Evolutionary conservation across 768 basidiomycete species (phyloP).

Genomic region (Suillus hirtellus): DNA sequence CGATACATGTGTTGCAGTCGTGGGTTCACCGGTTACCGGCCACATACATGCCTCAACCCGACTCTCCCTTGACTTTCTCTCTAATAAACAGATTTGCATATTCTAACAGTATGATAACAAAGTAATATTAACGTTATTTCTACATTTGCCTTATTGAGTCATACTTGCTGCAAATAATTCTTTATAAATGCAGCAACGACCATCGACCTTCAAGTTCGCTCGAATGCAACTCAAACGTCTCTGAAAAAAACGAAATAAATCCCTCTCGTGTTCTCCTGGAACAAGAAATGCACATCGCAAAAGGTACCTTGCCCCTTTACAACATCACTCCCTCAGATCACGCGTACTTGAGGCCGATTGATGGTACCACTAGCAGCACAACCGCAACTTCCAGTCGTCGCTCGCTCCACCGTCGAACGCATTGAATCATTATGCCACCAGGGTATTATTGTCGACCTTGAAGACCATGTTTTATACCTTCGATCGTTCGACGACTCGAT

Average conservation of each 20-base stretch:
- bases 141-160: background rate
- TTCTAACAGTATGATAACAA: background rate
- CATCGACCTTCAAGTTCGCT: background rate
- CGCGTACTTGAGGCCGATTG: no score
- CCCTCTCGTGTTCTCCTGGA: background rate
- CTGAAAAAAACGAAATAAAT: background rate
- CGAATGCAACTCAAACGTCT: background rate
- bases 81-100: background rate
- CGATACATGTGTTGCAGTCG: background rate
- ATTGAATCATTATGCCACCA: background rate
- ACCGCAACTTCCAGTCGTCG: background rate
- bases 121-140: background rate
- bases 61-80: background rate
- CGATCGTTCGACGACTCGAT: background rate
- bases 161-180: background rate
- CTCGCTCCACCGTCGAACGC: background rate
- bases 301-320: background rate
- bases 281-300: background rate
- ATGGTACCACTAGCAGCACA: no score
- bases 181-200: background rate
- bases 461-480: background rate
- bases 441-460: background rate
- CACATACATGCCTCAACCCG: background rate
- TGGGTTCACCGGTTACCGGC: background rate
- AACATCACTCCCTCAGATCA: background rate